Evolutionary conservation across 2,329 filamentous ascomycete species (phyloP).

Genomic region (Tolypocladium tropicale): DNA sequence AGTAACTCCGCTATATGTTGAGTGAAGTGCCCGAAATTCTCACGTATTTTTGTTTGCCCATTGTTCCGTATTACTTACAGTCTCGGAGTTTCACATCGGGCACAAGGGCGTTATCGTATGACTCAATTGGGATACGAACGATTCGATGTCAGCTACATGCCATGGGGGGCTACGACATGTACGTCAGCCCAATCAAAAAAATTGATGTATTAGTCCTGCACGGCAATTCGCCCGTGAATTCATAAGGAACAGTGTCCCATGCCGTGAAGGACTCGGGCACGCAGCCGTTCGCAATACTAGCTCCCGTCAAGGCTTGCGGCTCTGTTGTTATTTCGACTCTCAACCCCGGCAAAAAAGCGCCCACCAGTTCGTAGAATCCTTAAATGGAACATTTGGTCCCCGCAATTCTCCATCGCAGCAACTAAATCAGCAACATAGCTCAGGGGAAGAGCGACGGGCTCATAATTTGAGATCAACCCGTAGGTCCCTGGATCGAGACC

Average conservation of each 20-base stretch:
- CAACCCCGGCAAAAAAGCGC: too few relatives aligned
- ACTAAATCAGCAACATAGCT: conserved; percentile 11
- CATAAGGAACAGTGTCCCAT: neutral
- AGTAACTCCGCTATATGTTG: neutral
- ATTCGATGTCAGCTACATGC: neutral
- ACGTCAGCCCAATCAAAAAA: neutral
- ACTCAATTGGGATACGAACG: neutral
- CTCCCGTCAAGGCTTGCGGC: neutral
- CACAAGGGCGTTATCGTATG: neutral
- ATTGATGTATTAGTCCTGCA: neutral
- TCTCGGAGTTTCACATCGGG: neutral
- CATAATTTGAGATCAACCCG: conserved; percentile 13
- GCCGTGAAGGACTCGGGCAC: neutral
- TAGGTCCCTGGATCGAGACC: conserved; percentile 18
- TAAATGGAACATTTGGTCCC: neutral
- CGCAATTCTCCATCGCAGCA: neutral
- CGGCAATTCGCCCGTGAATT: neutral
- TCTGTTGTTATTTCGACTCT: too few relatives aligned
- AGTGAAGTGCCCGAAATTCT: neutral
- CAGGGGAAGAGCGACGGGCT: conserved; percentile 20
- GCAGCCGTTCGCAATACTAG: neutral
- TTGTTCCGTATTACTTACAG: neutral
- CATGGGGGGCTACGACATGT: neutral
- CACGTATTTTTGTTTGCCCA: neutral
- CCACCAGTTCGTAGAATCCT: too few relatives aligned